These are phyloP conservation scores for Globisporangium solare DNA, from an alignment of 352 stramenopile genomes.

Conservation along the genomic window DNA sequence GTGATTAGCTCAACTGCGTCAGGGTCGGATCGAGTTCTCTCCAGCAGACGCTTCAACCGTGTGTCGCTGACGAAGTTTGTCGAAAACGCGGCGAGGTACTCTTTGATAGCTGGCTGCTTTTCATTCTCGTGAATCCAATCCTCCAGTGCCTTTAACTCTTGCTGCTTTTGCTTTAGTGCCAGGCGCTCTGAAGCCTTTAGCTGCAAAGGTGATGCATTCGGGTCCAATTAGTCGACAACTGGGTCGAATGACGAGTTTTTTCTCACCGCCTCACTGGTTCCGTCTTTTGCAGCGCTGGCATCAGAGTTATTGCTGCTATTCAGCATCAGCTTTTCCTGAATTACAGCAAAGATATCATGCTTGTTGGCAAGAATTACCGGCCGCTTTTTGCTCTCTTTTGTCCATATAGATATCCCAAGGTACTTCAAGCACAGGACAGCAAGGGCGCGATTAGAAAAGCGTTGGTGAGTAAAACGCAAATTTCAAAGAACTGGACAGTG, in stretches of 20 bases:
- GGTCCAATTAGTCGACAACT: not conserved
- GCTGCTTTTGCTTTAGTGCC: slow-evolving; percentile 10
- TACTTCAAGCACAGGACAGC: slow-evolving; percentile 18
- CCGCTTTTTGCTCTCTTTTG: slow-evolving; percentile 29
- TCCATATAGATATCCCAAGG: slow-evolving; percentile 33
- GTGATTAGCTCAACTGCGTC: slow-evolving; percentile 25
- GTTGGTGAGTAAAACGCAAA: no score
- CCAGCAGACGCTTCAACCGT: slow-evolving; percentile 11
- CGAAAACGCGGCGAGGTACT: slow-evolving; percentile 5
- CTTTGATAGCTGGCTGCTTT: slow-evolving; percentile 3
- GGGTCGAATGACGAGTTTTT: slow-evolving; percentile 6
- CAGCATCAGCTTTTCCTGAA: slow-evolving; percentile 10
- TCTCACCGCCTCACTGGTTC: not conserved
- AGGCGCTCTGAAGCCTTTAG: slow-evolving; percentile 18
- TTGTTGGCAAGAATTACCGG: slow-evolving; percentile 16
- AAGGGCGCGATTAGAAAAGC: no score
- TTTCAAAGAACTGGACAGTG: not conserved
- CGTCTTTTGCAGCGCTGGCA: no score
- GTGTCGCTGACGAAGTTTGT: slow-evolving; percentile 13
- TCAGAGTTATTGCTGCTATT: not conserved
- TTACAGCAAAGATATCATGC: slow-evolving; percentile 26
- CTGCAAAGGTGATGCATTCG: not conserved
- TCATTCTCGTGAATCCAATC: slow-evolving; percentile 11
- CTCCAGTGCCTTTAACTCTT: slow-evolving; percentile 14
- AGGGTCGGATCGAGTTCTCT: not conserved